Percentiles rank a stretch among this genome's conserved stretches.
These are phyloP conservation scores for Fusarium austroafricanum DNA, from an alignment of 2,329 filamentous ascomycete species.

Conservation along the genomic window DNA sequence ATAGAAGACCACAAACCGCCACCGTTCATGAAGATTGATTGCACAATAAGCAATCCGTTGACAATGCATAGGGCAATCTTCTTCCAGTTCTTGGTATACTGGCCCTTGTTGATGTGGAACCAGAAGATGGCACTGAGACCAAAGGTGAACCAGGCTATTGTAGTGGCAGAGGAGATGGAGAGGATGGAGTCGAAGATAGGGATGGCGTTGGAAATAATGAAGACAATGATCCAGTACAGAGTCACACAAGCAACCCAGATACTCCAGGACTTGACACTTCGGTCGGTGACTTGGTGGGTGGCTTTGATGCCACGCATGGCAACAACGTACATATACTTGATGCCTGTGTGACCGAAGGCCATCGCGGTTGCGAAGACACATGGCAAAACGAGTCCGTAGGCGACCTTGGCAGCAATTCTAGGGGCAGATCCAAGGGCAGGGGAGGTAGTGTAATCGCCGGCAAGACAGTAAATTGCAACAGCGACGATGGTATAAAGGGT, in stretches of 20 bases:
- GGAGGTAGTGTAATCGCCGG: conserved; percentile 46
- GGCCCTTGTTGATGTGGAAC: too few species aligned
- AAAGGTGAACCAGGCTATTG: conserved; percentile 54
- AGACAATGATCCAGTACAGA: conserved; percentile 51
- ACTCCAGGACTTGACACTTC: too few species aligned
- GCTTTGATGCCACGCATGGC: conserved; percentile 51
- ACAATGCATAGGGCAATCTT: conserved; percentile 42
- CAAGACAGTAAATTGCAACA: conserved; percentile 46
- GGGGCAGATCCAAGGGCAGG: conserved; percentile 45
- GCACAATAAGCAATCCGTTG: conserved; percentile 48
- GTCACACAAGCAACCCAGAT: conserved; percentile 51
- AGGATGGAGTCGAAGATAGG: conserved; percentile 55
- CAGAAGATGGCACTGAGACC: conserved; percentile 52
- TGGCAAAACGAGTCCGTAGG: conserved; percentile 50
- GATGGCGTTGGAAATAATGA: conserved; percentile 53
- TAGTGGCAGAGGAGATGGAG: conserved; percentile 51
- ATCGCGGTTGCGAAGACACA: conserved; percentile 49
- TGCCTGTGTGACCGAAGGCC: conserved; percentile 50
- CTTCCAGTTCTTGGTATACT: conserved; percentile 53
- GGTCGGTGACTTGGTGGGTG: too few species aligned
- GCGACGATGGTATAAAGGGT: conserved; percentile 43
- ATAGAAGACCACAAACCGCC: conserved; percentile 52
- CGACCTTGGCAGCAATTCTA: conserved; percentile 41
- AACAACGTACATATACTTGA: conserved; percentile 52
- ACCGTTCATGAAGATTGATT: conserved; percentile 51